A percentile compares a stretch with the other conserved stretches of the same genome.
Evolutionary conservation across 2,329 filamentous ascomycete genomes (phyloP).

Genomic region (Pseudocercospora crystallina): DNA sequence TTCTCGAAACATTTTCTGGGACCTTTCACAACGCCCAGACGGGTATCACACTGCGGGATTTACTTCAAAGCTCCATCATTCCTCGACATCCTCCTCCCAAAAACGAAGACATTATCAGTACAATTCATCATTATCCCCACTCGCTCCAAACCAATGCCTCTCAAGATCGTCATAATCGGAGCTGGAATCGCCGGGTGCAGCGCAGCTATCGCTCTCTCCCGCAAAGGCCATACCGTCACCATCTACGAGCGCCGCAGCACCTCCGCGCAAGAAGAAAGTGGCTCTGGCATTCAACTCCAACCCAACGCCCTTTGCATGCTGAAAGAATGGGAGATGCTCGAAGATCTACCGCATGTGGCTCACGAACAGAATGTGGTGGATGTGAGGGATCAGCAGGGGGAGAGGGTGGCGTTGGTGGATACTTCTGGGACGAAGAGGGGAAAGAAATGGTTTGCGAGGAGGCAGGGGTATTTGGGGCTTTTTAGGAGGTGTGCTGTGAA

Average conservation of each 20-base stretch:
- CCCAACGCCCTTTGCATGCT: conserved; percentile 12
- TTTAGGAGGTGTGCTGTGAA: not conserved
- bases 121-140: too few species aligned
- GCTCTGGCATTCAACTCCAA: conserved; percentile 10
- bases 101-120: too few species aligned
- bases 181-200: conserved; percentile 7
- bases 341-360: conserved; percentile 2
- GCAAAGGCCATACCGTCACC: conserved; percentile 8
- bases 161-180: conserved; percentile 8
- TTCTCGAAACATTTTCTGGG: too few species aligned
- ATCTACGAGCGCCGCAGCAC: conserved; percentile 19
- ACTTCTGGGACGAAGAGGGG: not conserved
- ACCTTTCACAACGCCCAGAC: too few species aligned
- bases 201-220: conserved; percentile 6
- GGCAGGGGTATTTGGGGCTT: conserved; percentile 1
- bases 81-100: too few species aligned
- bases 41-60: too few species aligned
- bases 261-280: not conserved
- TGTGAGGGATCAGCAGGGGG: not conserved
- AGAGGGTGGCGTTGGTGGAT: conserved; percentile 8
- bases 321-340: conserved; percentile 5
- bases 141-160: too few species aligned
- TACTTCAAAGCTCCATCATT: too few species aligned
- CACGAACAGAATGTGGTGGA: too few species aligned
- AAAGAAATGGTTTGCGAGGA: conserved; percentile 2